Evolutionary conservation across 805 yeast genomes (phyloP).

Genomic region (Lipomyces anomalus): DNA sequence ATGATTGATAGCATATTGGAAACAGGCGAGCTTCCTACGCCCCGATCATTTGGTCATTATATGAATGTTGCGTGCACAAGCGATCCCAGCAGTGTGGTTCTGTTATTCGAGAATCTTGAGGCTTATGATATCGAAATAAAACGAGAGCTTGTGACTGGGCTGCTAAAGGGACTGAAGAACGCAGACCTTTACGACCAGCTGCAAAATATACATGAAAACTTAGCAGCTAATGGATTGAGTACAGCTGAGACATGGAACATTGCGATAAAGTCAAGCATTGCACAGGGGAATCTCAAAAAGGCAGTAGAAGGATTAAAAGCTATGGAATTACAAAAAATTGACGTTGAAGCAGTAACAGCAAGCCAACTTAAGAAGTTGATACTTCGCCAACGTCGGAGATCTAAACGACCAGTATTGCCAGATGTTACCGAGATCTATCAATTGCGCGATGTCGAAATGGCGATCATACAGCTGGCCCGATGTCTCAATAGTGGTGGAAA

Average conservation of each 20-base stretch:
- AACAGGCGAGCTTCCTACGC: neutral
- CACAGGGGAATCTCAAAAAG: neutral
- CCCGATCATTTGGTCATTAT: neutral
- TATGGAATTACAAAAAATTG: neutral
- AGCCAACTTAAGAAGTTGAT: neutral
- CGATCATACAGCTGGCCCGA: neutral
- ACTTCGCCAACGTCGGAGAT: neutral
- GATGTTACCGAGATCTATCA: no score
- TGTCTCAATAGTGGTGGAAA: neutral
- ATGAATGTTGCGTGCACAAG: neutral
- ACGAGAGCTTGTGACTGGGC: neutral
- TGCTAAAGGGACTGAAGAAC: neutral
- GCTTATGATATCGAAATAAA: neutral
- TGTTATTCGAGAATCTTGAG: neutral
- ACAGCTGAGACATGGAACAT: neutral
- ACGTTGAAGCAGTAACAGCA: neutral
- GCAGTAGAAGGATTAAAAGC: neutral
- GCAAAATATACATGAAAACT: neutral
- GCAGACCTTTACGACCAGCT: constrained; percentile 2
- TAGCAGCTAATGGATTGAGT: neutral
- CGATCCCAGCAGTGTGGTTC: neutral
- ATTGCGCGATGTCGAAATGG: neutral
- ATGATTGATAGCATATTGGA: neutral
- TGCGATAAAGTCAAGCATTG: neutral
- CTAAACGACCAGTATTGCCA: neutral